These are phyloP conservation scores for Zymoseptoria ardabiliae DNA, from an alignment of 2,329 filamentous ascomycete species.

Conservation along the genomic window DNA sequence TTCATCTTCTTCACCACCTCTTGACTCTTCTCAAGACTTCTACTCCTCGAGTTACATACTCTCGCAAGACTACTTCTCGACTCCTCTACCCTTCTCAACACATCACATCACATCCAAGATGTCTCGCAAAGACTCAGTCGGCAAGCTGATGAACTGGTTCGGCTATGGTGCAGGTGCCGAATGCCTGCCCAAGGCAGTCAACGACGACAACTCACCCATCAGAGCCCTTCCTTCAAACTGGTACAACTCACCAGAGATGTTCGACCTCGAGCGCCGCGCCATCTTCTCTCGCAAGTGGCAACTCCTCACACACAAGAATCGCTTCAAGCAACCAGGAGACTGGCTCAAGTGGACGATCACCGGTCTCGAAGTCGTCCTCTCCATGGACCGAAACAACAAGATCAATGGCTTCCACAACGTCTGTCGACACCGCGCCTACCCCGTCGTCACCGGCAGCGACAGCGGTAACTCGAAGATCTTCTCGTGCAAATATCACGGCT, in stretches of 20 bases:
- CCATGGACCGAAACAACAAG: slow-evolving; percentile 43
- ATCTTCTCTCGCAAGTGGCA: slow-evolving; percentile 54
- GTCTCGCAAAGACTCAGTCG: background rate
- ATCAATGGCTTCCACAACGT: slow-evolving; percentile 58
- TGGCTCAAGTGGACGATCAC: slow-evolving; percentile 51
- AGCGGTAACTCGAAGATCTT: slow-evolving; percentile 46
- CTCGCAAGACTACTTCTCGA: background rate
- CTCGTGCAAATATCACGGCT: slow-evolving; percentile 56
- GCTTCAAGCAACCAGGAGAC: slow-evolving; percentile 47
- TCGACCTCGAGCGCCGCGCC: slow-evolving; percentile 49
- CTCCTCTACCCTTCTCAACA: background rate
- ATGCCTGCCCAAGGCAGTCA: background rate
- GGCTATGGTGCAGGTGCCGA: background rate
- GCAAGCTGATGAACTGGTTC: background rate
- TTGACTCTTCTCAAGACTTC: background rate
- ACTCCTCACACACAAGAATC: slow-evolving; percentile 47
- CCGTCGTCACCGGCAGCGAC: slow-evolving; percentile 46
- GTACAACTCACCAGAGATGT: slow-evolving; percentile 49
- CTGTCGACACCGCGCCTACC: slow-evolving; percentile 55
- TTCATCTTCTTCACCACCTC: background rate
- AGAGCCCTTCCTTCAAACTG: slow-evolving; percentile 45
- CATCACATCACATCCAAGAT: background rate
- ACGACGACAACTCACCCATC: slow-evolving; percentile 19
- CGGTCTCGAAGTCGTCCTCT: slow-evolving; percentile 50
- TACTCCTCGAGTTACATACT: background rate